Conservation (phyloP, 148 eudicot species). For the Persicaria maculosa region DNA sequence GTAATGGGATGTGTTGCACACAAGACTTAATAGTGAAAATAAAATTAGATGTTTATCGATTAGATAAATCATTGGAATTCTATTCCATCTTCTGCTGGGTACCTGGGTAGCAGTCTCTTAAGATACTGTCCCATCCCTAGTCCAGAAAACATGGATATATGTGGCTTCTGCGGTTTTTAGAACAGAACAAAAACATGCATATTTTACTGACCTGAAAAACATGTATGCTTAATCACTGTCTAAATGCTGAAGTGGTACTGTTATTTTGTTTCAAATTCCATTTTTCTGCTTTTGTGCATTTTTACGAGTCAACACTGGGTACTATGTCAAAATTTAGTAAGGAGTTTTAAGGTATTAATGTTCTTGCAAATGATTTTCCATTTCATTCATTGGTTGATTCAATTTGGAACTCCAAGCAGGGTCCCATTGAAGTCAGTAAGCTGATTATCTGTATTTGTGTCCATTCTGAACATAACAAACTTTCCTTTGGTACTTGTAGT, state of each 20-base stretch:
- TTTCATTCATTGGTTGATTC: not conserved
- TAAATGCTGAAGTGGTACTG: not conserved
- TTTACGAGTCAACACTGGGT: not conserved
- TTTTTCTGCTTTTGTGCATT: slow-evolving; percentile 3
- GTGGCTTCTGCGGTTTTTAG: not conserved
- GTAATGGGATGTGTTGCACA: not conserved
- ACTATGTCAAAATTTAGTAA: not conserved
- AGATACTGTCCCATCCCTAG: not conserved
- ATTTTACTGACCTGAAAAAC: not conserved
- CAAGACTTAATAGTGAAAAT: not conserved
- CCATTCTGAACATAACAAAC: not conserved
- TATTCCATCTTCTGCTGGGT: not conserved
- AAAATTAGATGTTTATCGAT: not conserved
- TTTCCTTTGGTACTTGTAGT: slow-evolving; percentile 44
- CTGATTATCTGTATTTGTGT: not conserved
- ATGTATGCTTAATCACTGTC: slow-evolving; percentile 1
- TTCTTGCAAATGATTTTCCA: slow-evolving; percentile 7
- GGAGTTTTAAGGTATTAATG: not conserved
- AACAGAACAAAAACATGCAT: not conserved
- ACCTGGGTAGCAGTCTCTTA: not conserved
- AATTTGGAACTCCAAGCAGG: not conserved
- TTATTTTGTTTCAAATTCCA: not conserved
- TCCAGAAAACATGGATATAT: not conserved
- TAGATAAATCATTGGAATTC: too few relatives aligned
- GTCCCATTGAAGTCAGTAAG: not conserved